A percentile compares a stretch with the other conserved stretches of the same genome.
Evolutionary conservation across 2,329 filamentous ascomycete genomes (phyloP).

Genomic region (Ophiostoma australiae): DNA sequence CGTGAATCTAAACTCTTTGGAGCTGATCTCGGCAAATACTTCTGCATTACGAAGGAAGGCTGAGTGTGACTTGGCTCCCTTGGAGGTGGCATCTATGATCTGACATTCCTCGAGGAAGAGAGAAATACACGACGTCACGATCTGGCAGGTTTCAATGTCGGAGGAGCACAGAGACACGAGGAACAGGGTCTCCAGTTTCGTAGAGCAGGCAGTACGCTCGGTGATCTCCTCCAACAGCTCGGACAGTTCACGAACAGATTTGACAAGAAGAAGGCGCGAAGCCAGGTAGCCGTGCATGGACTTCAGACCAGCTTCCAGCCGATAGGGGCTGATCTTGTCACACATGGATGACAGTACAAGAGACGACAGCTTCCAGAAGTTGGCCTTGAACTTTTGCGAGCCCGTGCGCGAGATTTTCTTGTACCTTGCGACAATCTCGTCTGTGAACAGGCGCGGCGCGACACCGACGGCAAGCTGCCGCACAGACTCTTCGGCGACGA

Average conservation of each 20-base stretch:
- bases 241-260: slow-evolving; percentile 48
- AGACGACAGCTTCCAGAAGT: slow-evolving; percentile 51
- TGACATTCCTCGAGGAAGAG: slow-evolving; percentile 59
- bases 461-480: slow-evolving; percentile 46
- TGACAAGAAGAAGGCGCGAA: slow-evolving; percentile 50
- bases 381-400: slow-evolving; percentile 38
- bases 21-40: slow-evolving; percentile 58
- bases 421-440: slow-evolving; percentile 36
- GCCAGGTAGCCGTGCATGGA: slow-evolving; percentile 54
- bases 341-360: slow-evolving; percentile 46
- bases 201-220: slow-evolving; percentile 49
- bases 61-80: slow-evolving; percentile 47
- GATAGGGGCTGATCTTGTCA: slow-evolving; percentile 43
- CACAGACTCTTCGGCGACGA: slow-evolving; percentile 48
- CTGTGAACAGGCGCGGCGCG: slow-evolving; percentile 45
- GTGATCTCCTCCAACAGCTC: slow-evolving; percentile 51
- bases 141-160: slow-evolving; percentile 60
- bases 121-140: slow-evolving; percentile 58
- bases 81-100: slow-evolving; percentile 48
- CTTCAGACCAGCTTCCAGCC: slow-evolving; percentile 42
- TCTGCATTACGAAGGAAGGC: slow-evolving; percentile 57
- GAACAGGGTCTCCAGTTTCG: slow-evolving; percentile 57
- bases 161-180: slow-evolving; percentile 61
- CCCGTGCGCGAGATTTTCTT: slow-evolving; percentile 37
- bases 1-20: slow-evolving; percentile 60